phyloP scores from a whole-genome alignment of 2,329 filamentous ascomycete genomes.

The Colletotrichum tabaci region DNA sequence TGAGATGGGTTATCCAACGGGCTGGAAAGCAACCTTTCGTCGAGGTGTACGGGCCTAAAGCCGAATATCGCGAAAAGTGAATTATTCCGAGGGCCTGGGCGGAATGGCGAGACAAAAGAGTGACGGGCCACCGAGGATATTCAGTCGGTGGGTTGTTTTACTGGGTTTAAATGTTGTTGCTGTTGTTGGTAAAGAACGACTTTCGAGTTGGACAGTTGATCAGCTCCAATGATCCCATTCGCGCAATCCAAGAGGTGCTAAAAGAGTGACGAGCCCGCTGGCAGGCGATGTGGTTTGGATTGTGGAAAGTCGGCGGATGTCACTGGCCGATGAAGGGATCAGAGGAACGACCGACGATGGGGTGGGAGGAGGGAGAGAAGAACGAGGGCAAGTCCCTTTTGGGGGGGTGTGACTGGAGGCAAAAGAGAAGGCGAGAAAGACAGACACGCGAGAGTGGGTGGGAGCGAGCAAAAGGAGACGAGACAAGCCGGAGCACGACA shows the following conservation, averaged over 20 bases:
- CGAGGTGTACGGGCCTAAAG: slow-evolving; percentile 8
- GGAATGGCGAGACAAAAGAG: slow-evolving; percentile 25
- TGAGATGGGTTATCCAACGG: not conserved
- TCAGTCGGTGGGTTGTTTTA: slow-evolving; percentile 4
- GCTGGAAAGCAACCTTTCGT: slow-evolving; percentile 7
- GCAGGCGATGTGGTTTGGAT: slow-evolving; percentile 61
- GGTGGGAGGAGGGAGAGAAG: slow-evolving; percentile 45
- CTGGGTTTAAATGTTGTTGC: not conserved
- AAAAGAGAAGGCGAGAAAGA: slow-evolving; percentile 46
- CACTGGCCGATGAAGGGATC: slow-evolving; percentile 41
- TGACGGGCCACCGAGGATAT: slow-evolving; percentile 7
- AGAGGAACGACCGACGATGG: slow-evolving; percentile 51
- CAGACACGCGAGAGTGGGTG: slow-evolving; percentile 18
- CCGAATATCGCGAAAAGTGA: slow-evolving; percentile 11
- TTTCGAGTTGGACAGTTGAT: slow-evolving; percentile 46
- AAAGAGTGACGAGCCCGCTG: slow-evolving; percentile 73
- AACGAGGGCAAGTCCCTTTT: slow-evolving; percentile 43
- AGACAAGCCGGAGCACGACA: slow-evolving; percentile 24
- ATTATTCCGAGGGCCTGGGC: slow-evolving; percentile 1
- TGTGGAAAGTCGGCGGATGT: slow-evolving; percentile 53
- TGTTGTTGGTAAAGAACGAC: slow-evolving; percentile 50
- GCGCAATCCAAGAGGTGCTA: slow-evolving; percentile 45
- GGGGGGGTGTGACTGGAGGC: slow-evolving; percentile 42
- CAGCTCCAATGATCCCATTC: slow-evolving; percentile 33
- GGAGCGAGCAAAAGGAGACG: slow-evolving; percentile 1